Base-by-base conservation (phyloP, 2,329 filamentous ascomycete species). In the Fusarium keratoplasticum region DNA sequence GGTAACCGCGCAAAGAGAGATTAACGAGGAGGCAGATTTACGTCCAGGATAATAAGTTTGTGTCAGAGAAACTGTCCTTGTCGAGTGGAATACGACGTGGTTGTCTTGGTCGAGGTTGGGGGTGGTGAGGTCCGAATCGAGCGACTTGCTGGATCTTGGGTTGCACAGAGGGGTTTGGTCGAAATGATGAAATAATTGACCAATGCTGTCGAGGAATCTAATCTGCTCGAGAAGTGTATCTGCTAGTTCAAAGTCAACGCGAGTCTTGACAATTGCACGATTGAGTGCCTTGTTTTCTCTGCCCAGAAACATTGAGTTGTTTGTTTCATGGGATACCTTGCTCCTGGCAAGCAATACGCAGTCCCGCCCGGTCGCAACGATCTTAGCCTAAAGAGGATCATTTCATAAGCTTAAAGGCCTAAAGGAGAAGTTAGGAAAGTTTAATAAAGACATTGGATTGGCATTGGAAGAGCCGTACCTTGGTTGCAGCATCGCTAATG, bases 61-160 rank as follows among this genome's bases (percentile, higher is more conserved):
- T 66, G 72, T 74, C 72, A 74, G 61, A 69, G 69, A 74, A 74
- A 74, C 61, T 31, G 61, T 36, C 31, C 64, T 54, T 66, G 71
- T 69, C 72, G 74, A 74, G 74, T 72, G 74, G 58, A 74, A 74
- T 59, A 54, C 54, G 22, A 52, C 72, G 69, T 74, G 58, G 71
- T 74, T 74, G 72, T 74, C 71, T 73, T 71, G 62, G 44, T 69
- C 40, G 44, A 60, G 61, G 52, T 69, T 74, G 61, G 62, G 57
- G 68, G 72, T 55, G 61, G 35, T 5, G 64, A 42, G 27, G 52
- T 58, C 64, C 58, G 69, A 66, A 57, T 57, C 31, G 52, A 57
- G 52, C 31, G 52, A 52, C 47, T 52, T 31, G 47, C 47, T 52
- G 47, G 18, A 31, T n/a, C 27, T 52, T 52, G 47, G 47, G 47